A percentile compares a stretch with the other conserved stretches of the same genome.
These are phyloP conservation scores for Exophiala xenobiotica DNA, from an alignment of 2,329 filamentous ascomycete species.

Conservation along the genomic window DNA sequence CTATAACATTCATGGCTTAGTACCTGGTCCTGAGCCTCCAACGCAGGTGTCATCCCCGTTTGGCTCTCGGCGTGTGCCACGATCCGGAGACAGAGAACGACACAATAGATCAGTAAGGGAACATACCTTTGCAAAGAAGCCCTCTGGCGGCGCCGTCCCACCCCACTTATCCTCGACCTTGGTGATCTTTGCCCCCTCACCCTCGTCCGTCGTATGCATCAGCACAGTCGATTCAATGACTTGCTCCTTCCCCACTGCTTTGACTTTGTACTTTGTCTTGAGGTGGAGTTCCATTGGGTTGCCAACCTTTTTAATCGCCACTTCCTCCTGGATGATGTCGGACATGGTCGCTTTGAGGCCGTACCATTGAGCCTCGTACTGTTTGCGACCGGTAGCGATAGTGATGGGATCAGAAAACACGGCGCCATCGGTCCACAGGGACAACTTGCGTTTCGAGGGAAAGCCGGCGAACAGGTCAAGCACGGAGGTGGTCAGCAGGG, in stretches of 20 bases:
- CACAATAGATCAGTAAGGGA: too few relatives aligned
- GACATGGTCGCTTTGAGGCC: constrained; percentile 59
- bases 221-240: constrained; percentile 50
- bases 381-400: constrained; percentile 55
- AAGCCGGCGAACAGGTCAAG: constrained; percentile 60
- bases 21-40: too few relatives aligned
- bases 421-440: constrained; percentile 58
- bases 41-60: too few relatives aligned
- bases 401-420: constrained; percentile 61
- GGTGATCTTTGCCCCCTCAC: constrained; percentile 47
- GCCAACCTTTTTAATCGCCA: constrained; percentile 54
- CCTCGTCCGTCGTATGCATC: constrained; percentile 42
- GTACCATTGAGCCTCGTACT: constrained; percentile 58
- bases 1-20: too few relatives aligned
- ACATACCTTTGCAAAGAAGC: constrained; percentile 53
- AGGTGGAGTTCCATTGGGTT: constrained; percentile 61
- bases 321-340: constrained; percentile 56
- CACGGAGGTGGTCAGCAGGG: constrained; percentile 57
- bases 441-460: constrained; percentile 22
- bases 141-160: constrained; percentile 51
- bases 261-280: constrained; percentile 52
- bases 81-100: too few relatives aligned
- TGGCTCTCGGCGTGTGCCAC: too few relatives aligned
- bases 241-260: constrained; percentile 54
- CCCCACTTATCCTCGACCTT: constrained; percentile 58